Conservation (phyloP, 1,284 basidiomycete genomes). For the Blastosporella zonata region DNA sequence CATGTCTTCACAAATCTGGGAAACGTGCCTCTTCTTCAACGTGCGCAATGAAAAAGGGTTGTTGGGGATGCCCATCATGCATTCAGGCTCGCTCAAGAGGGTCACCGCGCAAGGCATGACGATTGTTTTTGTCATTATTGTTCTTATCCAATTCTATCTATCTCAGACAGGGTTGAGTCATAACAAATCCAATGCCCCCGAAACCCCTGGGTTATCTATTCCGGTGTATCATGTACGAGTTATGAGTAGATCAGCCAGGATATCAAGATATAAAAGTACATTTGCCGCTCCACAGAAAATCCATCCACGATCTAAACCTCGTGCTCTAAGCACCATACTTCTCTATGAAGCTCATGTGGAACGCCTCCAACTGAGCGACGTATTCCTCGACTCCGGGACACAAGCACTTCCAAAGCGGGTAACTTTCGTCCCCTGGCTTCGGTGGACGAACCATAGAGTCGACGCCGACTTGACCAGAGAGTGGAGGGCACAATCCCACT, state of each 20-base stretch:
- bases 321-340: conserved; percentile 48
- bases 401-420: conserved; percentile 78
- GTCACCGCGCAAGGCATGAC: no score
- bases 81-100: no score
- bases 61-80: no score
- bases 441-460: conserved; percentile 89
- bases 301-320: neutral
- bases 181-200: neutral
- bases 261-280: neutral
- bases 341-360: conserved; percentile 77
- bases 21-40: no score
- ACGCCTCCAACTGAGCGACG: conserved; percentile 78
- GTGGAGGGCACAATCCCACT: conserved; percentile 85
- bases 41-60: no score
- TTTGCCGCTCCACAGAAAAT: conserved; percentile 1
- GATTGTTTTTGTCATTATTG: no score
- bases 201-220: neutral
- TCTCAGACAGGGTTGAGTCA: no score
- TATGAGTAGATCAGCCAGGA: neutral
- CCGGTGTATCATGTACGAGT: neutral
- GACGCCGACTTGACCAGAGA: conserved; percentile 88
- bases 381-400: conserved; percentile 92
- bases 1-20: no score
- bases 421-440: conserved; percentile 68
- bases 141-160: neutral